Base-by-base conservation (phyloP, 441 rosid genomes). In the Theobroma grandiflorum region DNA sequence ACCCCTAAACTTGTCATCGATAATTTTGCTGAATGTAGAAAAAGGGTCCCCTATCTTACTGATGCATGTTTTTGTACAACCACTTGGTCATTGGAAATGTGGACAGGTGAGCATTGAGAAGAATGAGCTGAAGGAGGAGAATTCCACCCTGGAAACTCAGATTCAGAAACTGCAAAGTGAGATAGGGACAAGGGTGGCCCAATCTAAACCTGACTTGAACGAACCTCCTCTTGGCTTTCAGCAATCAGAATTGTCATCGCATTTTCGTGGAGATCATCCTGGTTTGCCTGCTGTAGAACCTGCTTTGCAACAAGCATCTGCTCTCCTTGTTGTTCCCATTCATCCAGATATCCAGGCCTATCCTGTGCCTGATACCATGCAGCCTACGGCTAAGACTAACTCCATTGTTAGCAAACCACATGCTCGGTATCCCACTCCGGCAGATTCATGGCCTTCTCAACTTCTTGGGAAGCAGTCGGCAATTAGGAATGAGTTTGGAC, bases 61-160 rank as follows among this genome's bases (percentile, higher is more conserved):
- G 2, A n/a, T 78, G 26, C 53, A 8, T 22, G 15, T 31, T 26
- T 43, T 33, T 40, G 35, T 76, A 40, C 8, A 18, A 40, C 35
- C 11, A 1, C 8, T 18, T 43, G 26, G 53, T 62, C 11, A n/a
- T 75, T 38, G 26, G 22, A 75, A 74, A 69, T 37, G 22, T 71
- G 59, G 26, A 37, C 88, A 96, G 99, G 94, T 94, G 75, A 87
- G 87, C 4, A 49, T 84, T 4, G 99, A 96, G 91, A 96, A 86
- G 82, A 90, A 90, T 64, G 99, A 96, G 80, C 88, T 96, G 57
- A 84, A 79, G 84, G 99, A 93, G 82, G 99, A 96, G 84, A 96
- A 87, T 72, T 87, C 89, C 62, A 88, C 82, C 40, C 85, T 96
- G 7, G 91, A 88, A 89, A 82, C 84, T 26, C 94, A 93, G 82